A percentile compares a stretch with the other conserved stretches of the same genome.
phyloP scores from a whole-genome alignment of 2,329 filamentous ascomycete genomes.

The Pseudocercospora cruenta region DNA sequence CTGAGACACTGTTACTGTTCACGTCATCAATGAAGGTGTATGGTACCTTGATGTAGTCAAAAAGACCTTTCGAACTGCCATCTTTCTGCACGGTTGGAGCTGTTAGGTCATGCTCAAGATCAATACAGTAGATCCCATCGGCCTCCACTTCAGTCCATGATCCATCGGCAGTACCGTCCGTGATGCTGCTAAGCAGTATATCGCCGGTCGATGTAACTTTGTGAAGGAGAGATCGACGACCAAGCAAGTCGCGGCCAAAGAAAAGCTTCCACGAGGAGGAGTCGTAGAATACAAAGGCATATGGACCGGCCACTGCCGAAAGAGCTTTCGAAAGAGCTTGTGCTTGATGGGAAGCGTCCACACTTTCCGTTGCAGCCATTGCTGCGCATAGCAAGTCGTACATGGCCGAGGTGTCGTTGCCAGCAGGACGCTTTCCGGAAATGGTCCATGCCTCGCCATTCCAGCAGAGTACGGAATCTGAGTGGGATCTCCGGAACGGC shows the following conservation, averaged over 20 bases:
- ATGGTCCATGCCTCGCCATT: slow-evolving; percentile 95
- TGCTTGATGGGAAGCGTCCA: neutral
- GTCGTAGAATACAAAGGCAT: slow-evolving; percentile 86
- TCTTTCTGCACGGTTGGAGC: neutral
- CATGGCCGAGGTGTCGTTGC: slow-evolving; percentile 78
- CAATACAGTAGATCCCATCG: slow-evolving; percentile 74
- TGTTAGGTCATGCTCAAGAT: slow-evolving; percentile 46
- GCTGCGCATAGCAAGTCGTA: slow-evolving; percentile 58
- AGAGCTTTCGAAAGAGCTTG: slow-evolving; percentile 20
- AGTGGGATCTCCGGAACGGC: slow-evolving; percentile 64
- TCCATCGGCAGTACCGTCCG: slow-evolving; percentile 53
- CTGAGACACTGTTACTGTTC: slow-evolving; percentile 20
- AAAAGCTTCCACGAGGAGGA: slow-evolving; percentile 64
- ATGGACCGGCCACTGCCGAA: slow-evolving; percentile 64
- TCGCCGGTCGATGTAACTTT: slow-evolving; percentile 53
- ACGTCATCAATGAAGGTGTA: slow-evolving; percentile 21
- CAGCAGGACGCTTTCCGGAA: slow-evolving; percentile 58
- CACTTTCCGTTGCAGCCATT: neutral
- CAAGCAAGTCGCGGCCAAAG: slow-evolving; percentile 85
- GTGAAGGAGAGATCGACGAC: slow-evolving; percentile 76
- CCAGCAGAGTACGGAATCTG: slow-evolving; percentile 81
- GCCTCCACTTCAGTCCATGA: slow-evolving; percentile 82
- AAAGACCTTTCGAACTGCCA: slow-evolving; percentile 10
- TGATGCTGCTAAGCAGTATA: slow-evolving; percentile 72
- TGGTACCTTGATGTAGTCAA: slow-evolving; percentile 24